Conservation (phyloP, 2,329 filamentous ascomycete species). For the Xylariaceae sp. region DNA sequence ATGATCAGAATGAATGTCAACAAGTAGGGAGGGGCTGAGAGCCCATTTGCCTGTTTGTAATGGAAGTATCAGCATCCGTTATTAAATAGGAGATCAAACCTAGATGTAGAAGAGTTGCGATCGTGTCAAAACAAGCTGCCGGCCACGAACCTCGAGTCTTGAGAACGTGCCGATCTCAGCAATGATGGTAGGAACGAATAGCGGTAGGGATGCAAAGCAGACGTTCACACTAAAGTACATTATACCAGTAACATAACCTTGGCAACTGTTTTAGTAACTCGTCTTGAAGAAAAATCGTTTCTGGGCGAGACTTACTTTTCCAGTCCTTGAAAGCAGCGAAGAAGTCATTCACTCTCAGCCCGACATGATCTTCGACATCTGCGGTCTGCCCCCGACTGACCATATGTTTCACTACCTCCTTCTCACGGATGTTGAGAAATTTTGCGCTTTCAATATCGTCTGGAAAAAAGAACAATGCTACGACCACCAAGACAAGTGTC, state of each 20-base stretch:
- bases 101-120: no score
- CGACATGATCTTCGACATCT: conserved; percentile 19
- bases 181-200: conserved; percentile 34
- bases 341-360: conserved; percentile 18
- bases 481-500: conserved; percentile 38
- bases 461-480: conserved; percentile 42
- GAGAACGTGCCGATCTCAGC: conserved; percentile 35
- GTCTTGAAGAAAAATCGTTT: not conserved
- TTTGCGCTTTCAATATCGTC: conserved; percentile 31
- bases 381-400: conserved; percentile 20
- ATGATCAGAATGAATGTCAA: conserved; percentile 40
- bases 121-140: no score
- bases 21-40: conserved; percentile 40
- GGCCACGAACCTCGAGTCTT: conserved; percentile 15
- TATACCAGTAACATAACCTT: conserved; percentile 27
- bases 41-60: conserved; percentile 32
- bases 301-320: conserved; percentile 13
- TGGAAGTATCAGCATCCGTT: no score
- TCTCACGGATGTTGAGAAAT: conserved; percentile 37
- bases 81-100: no score
- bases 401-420: conserved; percentile 18
- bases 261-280: not conserved
- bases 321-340: conserved; percentile 21
- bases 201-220: conserved; percentile 31
- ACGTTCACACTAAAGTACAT: conserved; percentile 38